Conservation (phyloP, 2,329 filamentous ascomycete species). For the Aspergillus uvarum region DNA sequence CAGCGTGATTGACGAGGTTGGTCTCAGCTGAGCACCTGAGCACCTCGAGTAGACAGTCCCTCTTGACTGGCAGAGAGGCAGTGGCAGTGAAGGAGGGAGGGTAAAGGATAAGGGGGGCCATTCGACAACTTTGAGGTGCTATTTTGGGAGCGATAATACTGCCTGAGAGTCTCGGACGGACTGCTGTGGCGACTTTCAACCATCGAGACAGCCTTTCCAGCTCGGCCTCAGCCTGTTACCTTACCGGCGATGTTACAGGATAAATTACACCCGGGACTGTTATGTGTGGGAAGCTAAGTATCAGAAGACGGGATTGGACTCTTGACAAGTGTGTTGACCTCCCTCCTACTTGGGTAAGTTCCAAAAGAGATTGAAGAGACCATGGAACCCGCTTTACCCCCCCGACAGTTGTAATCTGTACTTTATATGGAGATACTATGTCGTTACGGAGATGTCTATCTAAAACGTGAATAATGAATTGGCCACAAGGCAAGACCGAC, state of each 20-base stretch:
- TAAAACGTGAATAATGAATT: not conserved
- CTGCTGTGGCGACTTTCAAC: constrained; percentile 5
- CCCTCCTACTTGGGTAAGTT: not conserved
- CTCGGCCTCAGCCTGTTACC: not conserved
- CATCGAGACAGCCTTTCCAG: not conserved
- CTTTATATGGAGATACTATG: not conserved
- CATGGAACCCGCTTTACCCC: not conserved
- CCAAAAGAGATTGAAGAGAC: not conserved
- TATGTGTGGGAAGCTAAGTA: not conserved
- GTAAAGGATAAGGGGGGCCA: constrained; percentile 1
- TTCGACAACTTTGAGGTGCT: constrained; percentile 11
- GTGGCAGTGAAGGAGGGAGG: not conserved
- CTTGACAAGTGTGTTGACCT: not conserved
- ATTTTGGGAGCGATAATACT: constrained; percentile 17
- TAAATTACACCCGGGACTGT: not conserved
- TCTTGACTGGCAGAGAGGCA: constrained; percentile 5
- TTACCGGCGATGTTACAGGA: not conserved
- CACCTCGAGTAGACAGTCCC: not conserved
- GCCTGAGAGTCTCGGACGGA: constrained; percentile 3
- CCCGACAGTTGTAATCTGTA: not conserved
- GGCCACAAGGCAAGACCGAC: not conserved
- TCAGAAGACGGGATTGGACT: not conserved
- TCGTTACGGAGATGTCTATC: not conserved
- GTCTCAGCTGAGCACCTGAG: not conserved
- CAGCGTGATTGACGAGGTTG: not conserved